Base-by-base conservation (phyloP, 2,329 filamentous ascomycete species). In the Fusarium aywerte region DNA sequence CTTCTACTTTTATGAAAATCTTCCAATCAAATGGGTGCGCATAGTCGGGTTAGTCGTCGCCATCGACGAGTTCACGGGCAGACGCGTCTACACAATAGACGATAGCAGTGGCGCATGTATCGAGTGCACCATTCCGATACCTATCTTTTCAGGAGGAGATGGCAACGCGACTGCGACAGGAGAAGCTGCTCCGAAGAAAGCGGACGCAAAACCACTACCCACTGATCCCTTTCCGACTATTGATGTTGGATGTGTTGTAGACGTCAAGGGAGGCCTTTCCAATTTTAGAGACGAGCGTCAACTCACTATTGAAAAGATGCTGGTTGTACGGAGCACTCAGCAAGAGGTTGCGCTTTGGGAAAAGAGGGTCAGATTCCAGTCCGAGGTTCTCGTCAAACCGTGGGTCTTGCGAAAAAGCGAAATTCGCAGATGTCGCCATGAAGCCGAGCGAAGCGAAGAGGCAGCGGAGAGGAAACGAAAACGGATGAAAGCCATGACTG, bases 11-110 rank as follows among this genome's bases (percentile, higher is more conserved):
- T 84, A 89, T 79, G 78, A 83, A 48, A 94, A 93, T 76, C 88
- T 94, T 68, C 92, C 92, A 0, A 87, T 95, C 70, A 87, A 88
- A 83, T 94, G 89, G 86, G 86, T 92, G 52, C 88, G 89, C 63
- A 77, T 94, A 31, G 84, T 88, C 9, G 92, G 92, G 29, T 77
- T 93, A 10, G 84, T 95, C 21, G 88, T 93, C 55, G 86, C 85
- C 13, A 78, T 88, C 33, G 84, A 87, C 65, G 82, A 87, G 21
- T 84, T 80, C 56, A 65, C 72, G 33, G 77, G 77, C 33, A 80
- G 80, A 33, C 81, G 79, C 42, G 77, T 85, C 38, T 88, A 84
- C 69, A 88, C 84, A 3, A 75, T 91, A n/a, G 89, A 91, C 69
- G 89, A 91, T 75, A 86, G 88, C 74, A 89, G 85, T 66, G 88